Conservation (phyloP, 805 yeast species). For the Lachancea quebecensis region DNA sequence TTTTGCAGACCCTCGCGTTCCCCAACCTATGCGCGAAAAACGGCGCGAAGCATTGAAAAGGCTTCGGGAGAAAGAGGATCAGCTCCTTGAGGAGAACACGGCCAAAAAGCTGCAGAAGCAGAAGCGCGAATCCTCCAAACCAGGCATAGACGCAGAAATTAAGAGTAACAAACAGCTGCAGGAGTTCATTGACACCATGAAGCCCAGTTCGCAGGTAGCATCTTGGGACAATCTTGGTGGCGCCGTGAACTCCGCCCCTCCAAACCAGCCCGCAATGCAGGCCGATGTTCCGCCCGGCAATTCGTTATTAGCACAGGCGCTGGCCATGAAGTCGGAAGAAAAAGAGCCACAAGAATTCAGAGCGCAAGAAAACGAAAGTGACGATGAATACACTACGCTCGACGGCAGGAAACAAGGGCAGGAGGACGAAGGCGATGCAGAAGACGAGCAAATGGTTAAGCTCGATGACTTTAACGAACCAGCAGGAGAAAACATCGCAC, state of each 20-base stretch:
- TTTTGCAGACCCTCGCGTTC: constrained; percentile 76
- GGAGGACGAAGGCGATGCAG: constrained; percentile 14
- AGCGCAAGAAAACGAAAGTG: constrained; percentile 35
- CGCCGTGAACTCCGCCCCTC: constrained; percentile 3
- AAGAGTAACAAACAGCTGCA: constrained; percentile 57
- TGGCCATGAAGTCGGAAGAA: constrained; percentile 31
- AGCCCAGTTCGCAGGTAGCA: constrained; percentile 59
- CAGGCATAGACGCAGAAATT: constrained; percentile 51
- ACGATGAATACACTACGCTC: constrained; percentile 39
- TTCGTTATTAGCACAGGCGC: constrained; percentile 35
- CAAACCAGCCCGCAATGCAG: constrained; percentile 21
- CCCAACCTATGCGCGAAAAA: constrained; percentile 53
- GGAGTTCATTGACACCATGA: constrained; percentile 80
- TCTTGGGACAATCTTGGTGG: constrained; percentile 55
- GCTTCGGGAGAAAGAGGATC: constrained; percentile 43
- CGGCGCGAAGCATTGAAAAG: constrained; percentile 44
- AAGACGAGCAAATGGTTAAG: constrained; percentile 44
- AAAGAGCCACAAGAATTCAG: constrained; percentile 9
- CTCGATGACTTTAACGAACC: constrained; percentile 31
- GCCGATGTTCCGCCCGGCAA: constrained; percentile 33
- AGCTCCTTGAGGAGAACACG: constrained; percentile 37
- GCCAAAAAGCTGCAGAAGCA: constrained; percentile 30
- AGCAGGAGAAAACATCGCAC: constrained; percentile 31
- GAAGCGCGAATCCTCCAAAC: constrained; percentile 30
- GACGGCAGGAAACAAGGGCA: constrained; percentile 10